These are phyloP conservation scores for Ophiostoma ips DNA, from an alignment of 2,329 filamentous ascomycete genomes.

Conservation along the genomic window DNA sequence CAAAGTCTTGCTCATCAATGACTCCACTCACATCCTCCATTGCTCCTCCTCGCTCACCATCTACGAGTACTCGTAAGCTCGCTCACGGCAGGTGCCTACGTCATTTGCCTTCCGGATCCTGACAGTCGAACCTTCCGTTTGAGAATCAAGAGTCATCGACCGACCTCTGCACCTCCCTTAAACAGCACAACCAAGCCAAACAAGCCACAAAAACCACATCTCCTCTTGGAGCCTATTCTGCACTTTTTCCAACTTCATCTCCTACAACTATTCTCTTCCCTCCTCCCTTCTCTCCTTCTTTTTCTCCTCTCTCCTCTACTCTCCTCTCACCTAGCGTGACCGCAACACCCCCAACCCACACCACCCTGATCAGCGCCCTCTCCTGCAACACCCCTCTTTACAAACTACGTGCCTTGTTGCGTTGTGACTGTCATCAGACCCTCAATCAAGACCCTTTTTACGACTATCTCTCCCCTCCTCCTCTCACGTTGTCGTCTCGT, in stretches of 20 bases:
- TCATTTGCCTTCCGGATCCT: neutral
- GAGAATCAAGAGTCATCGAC: no score
- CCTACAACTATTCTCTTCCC: no score
- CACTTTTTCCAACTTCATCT: no score
- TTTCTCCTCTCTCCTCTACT: neutral
- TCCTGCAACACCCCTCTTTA: neutral
- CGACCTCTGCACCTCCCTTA: neutral
- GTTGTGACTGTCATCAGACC: neutral
- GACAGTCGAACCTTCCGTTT: neutral
- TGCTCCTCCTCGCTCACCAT: neutral
- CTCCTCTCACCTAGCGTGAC: neutral
- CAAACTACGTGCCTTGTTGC: neutral
- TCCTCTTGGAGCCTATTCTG: neutral
- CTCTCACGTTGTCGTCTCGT: neutral
- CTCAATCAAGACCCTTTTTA: neutral
- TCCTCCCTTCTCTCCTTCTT: neutral
- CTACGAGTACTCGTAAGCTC: neutral
- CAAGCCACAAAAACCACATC: neutral
- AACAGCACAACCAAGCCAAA: neutral
- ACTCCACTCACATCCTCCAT: no score
- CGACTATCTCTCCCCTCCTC: no score
- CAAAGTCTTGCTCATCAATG: no score
- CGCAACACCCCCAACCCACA: neutral
- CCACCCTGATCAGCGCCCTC: neutral
- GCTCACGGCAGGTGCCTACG: slow-evolving; percentile 1